Evolutionary conservation across 1,139 yeast species (phyloP).

Genomic region (Geotrichum reessii): DNA sequence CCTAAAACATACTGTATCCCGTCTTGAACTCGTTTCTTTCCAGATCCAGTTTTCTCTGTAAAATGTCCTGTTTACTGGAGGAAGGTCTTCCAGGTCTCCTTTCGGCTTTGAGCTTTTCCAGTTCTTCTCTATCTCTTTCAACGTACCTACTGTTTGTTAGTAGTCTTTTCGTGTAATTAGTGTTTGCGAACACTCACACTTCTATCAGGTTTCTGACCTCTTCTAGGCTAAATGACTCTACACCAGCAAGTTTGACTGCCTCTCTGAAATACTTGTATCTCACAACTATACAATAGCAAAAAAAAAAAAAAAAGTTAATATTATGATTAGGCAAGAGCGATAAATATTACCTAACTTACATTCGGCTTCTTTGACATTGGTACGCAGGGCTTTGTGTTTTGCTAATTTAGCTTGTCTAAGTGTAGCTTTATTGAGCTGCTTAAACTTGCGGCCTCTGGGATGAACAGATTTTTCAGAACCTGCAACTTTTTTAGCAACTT

Average conservation of each 20-base stretch:
- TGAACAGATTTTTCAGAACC: slow-evolving; percentile 53
- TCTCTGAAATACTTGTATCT: slow-evolving; percentile 63
- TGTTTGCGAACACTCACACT: slow-evolving; percentile 29
- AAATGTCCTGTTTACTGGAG: slow-evolving; percentile 56
- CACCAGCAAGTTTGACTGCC: slow-evolving; percentile 44
- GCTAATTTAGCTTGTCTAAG: slow-evolving; percentile 68
- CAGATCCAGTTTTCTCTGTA: slow-evolving; percentile 56
- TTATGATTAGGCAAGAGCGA: not conserved
- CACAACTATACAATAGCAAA: no score
- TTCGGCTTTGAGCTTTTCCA: slow-evolving; percentile 49
- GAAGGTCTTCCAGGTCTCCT: slow-evolving; percentile 90
- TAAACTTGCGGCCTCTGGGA: slow-evolving; percentile 83
- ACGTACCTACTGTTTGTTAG: slow-evolving; percentile 40
- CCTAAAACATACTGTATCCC: slow-evolving; percentile 46
- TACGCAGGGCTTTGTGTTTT: slow-evolving; percentile 55
- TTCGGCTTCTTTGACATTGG: slow-evolving; percentile 45
- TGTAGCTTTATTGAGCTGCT: slow-evolving; percentile 79
- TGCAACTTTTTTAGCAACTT: slow-evolving; percentile 64
- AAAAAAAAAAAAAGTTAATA: not conserved
- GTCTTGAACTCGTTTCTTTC: slow-evolving; percentile 58
- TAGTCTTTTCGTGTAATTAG: no score
- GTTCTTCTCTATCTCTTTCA: slow-evolving; percentile 67
- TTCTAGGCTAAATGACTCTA: slow-evolving; percentile 44
- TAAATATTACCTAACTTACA: slow-evolving; percentile 21
- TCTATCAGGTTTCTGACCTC: slow-evolving; percentile 60